Conservation (phyloP, 2,329 filamentous ascomycete genomes). For the Magnaporthiopsis rhizophila region DNA sequence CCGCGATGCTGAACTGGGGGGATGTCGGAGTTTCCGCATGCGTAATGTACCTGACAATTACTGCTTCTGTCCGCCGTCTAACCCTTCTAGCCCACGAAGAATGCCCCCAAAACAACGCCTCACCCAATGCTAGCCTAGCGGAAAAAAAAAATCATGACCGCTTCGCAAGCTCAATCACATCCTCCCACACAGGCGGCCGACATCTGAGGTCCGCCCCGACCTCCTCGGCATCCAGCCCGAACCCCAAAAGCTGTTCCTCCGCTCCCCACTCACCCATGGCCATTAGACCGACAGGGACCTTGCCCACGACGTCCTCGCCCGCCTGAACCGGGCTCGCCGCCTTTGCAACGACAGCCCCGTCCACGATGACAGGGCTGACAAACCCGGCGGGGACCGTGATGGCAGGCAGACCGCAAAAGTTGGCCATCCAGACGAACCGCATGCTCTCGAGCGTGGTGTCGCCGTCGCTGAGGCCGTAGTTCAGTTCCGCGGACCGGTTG, state of each 20-base stretch:
- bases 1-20: no score
- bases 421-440: slow-evolving; percentile 43
- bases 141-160: background rate
- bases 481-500: slow-evolving; percentile 23
- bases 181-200: slow-evolving; percentile 34
- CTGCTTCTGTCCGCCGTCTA: background rate
- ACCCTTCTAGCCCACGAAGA: background rate
- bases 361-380: slow-evolving; percentile 26
- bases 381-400: slow-evolving; percentile 39
- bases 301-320: slow-evolving; percentile 25
- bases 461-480: slow-evolving; percentile 36
- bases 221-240: slow-evolving; percentile 38
- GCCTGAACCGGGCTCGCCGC: slow-evolving; percentile 21
- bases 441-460: slow-evolving; percentile 37
- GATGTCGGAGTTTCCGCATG: no score
- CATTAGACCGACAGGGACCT: slow-evolving; percentile 46
- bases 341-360: slow-evolving; percentile 17
- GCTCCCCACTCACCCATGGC: slow-evolving; percentile 46
- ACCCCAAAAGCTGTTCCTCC: slow-evolving; percentile 39
- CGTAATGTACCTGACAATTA: no score
- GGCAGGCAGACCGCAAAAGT: slow-evolving; percentile 40
- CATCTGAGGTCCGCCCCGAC: slow-evolving; percentile 25
- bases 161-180: slow-evolving; percentile 31
- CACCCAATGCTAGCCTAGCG: background rate
- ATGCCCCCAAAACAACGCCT: background rate